Base-by-base conservation (phyloP, 2,329 filamentous ascomycete species). In the Verticillium tricorpus region DNA sequence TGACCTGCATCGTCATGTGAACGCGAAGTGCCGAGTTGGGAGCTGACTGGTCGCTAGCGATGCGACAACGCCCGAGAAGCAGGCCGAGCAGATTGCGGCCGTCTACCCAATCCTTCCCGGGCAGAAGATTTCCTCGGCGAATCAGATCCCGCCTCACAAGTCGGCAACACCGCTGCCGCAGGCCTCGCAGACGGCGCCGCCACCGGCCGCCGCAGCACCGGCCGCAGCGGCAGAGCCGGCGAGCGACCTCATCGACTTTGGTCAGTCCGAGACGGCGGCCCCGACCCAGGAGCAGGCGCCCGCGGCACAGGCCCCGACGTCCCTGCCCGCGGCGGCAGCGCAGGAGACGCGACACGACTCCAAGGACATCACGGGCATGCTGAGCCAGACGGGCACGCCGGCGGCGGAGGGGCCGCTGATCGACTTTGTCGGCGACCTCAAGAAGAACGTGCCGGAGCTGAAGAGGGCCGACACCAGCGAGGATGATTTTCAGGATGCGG, bases 91-190 rank as follows among this genome's bases (percentile, higher is more conserved):
- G 73, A 93, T 98, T 61, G 81, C 96, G 68, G 83, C 90, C 28
- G 93, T 98, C 63, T 90, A 92, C 59, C 92, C 95, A 1, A 90
- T 99, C 63, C 72, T 98, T 31, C 85, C 86, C 45, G 93, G 92
- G 35, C 92, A 97, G 73, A 85, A 83, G 68, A 73, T 79, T 28
- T 76, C 78, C 52, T 76, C 81, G 60, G 78, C 81, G 72, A 84
- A 84, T 67, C 72, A 82, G 65, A 86, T 89, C 62, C 83, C 87
- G 64, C 79, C 83, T 62, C 70, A 14, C 67, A 45, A 61, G 55
- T 15, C 68, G 60, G 28, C 67, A 4, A 25, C 40, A 32, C 15
- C 28, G 11, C 45, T 19, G 19, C 45, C 45, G 19, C n/a, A 52
- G 45, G 25, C 54, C 12, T 32, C 54, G 15, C 25, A 56, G 54